A percentile compares a stretch with the other conserved stretches of the same genome.
These are phyloP conservation scores for Xylariomycetidae sp. DNA, from an alignment of 2,329 filamentous ascomycete genomes.

Conservation along the genomic window DNA sequence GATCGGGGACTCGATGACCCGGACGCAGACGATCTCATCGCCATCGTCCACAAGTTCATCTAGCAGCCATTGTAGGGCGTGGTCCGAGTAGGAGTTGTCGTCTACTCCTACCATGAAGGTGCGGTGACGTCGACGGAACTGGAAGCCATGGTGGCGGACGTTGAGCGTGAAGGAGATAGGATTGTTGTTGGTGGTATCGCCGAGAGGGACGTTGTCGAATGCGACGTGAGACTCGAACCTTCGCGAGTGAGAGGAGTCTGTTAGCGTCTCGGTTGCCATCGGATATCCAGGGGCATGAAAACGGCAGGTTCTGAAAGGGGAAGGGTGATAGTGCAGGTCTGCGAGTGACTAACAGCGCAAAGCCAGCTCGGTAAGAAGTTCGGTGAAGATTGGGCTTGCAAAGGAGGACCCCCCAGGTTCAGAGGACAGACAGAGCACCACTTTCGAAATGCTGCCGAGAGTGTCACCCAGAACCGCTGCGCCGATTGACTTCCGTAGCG, in stretches of 20 bases:
- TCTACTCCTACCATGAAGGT: slow-evolving; percentile 90
- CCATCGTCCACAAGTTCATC: slow-evolving; percentile 90
- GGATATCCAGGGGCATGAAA: slow-evolving; percentile 8
- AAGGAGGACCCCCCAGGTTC: too few relatives aligned
- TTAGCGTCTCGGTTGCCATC: slow-evolving; percentile 29
- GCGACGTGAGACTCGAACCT: slow-evolving; percentile 56
- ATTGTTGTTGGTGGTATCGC: slow-evolving; percentile 54
- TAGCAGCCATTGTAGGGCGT: slow-evolving; percentile 86
- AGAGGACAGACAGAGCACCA: too few relatives aligned
- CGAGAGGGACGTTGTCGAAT: slow-evolving; percentile 53
- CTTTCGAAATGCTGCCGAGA: too few relatives aligned
- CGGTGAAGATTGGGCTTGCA: too few relatives aligned
- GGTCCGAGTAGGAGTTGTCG: slow-evolving; percentile 86
- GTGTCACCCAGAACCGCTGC: too few relatives aligned
- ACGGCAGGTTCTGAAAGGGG: slow-evolving; percentile 3
- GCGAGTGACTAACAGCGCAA: too few relatives aligned
- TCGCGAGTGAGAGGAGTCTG: slow-evolving; percentile 27
- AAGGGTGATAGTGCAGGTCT: too few relatives aligned
- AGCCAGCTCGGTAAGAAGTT: too few relatives aligned
- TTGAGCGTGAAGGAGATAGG: slow-evolving; percentile 72
- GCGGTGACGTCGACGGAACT: slow-evolving; percentile 70
- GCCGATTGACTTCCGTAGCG: too few relatives aligned
- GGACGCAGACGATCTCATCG: slow-evolving; percentile 85
- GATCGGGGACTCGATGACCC: slow-evolving; percentile 78
- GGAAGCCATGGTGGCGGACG: slow-evolving; percentile 80